Evolutionary conservation across 2,329 filamentous ascomycete genomes (phyloP).

Genomic region (Sclerotinia subarctica): DNA sequence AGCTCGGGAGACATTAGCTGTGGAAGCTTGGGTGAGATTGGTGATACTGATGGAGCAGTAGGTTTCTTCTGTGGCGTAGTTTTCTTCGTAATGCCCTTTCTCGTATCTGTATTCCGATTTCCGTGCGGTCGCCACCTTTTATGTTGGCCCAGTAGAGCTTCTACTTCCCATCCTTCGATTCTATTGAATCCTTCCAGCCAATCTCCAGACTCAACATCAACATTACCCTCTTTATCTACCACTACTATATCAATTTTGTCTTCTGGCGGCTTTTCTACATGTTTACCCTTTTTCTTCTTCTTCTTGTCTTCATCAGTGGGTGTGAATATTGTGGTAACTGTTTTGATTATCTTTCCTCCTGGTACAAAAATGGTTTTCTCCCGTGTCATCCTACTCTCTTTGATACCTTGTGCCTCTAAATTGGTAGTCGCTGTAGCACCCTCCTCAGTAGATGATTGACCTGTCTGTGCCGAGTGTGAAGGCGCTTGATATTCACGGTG

Average conservation of each 20-base stretch:
- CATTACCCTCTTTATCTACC: conserved; percentile 20
- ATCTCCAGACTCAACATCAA: conserved; percentile 13
- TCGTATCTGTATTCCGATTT: neutral
- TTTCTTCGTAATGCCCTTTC: neutral
- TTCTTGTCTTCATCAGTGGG: conserved; percentile 3
- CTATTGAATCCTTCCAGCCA: conserved; percentile 14
- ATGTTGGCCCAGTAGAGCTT: conserved; percentile 5
- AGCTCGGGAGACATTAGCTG: neutral
- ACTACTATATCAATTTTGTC: conserved; percentile 16
- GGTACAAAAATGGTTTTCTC: conserved; percentile 18
- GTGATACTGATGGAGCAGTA: neutral
- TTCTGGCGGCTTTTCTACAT: neutral
- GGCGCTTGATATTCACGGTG: neutral
- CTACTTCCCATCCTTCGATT: conserved; percentile 20
- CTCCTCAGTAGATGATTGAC: neutral
- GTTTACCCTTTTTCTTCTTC: neutral
- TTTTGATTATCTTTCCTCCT: conserved; percentile 10
- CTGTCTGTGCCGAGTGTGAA: neutral
- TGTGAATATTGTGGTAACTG: conserved; percentile 5
- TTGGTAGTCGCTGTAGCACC: neutral
- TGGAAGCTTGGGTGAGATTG: neutral
- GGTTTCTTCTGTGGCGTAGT: neutral
- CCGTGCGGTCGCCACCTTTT: neutral
- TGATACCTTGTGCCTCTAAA: conserved; percentile 5
- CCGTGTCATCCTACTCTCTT: conserved; percentile 18